A percentile compares a stretch with the other conserved stretches of the same genome.
Evolutionary conservation across 2,329 filamentous ascomycete species (phyloP).

Genomic region (Fusarium odoratissimum): DNA sequence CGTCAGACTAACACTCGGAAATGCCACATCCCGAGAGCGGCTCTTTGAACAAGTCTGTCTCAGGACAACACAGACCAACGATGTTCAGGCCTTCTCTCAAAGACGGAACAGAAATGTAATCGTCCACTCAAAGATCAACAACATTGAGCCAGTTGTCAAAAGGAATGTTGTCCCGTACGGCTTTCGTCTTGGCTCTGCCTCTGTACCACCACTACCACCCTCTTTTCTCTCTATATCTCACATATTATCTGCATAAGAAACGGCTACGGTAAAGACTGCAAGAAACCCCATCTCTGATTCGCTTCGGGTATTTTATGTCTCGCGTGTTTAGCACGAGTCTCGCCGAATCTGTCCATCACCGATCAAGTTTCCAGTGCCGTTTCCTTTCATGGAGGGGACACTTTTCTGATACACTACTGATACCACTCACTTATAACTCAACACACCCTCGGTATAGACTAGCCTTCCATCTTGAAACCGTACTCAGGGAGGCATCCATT

Average conservation of each 20-base stretch:
- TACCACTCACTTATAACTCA: conserved; percentile 35
- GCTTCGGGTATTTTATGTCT: conserved; percentile 13
- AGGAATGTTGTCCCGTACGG: conserved; percentile 23
- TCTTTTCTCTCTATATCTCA: neutral
- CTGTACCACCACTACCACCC: neutral
- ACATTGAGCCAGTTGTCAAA: conserved; percentile 13
- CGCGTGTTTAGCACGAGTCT: conserved; percentile 22
- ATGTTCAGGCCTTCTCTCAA: neutral
- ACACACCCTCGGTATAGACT: conserved; percentile 14
- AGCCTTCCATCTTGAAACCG: conserved; percentile 9
- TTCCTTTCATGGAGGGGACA: conserved; percentile 16
- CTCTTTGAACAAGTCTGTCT: conserved; percentile 42
- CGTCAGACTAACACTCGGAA: conserved; percentile 46
- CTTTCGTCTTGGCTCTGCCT: conserved; percentile 7
- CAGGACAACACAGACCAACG: conserved; percentile 42
- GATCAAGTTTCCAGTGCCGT: conserved; percentile 11
- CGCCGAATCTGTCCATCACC: conserved; percentile 19
- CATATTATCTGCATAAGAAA: neutral
- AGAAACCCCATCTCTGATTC: conserved; percentile 6
- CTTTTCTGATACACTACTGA: conserved; percentile 34
- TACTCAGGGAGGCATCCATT: neutral
- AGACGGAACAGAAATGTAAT: conserved; percentile 13
- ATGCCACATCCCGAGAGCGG: conserved; percentile 47
- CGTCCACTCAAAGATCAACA: neutral
- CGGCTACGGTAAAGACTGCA: neutral